These are phyloP conservation scores for Ogataea ganodermae DNA, from an alignment of 805 yeast species.

Conservation along the genomic window DNA sequence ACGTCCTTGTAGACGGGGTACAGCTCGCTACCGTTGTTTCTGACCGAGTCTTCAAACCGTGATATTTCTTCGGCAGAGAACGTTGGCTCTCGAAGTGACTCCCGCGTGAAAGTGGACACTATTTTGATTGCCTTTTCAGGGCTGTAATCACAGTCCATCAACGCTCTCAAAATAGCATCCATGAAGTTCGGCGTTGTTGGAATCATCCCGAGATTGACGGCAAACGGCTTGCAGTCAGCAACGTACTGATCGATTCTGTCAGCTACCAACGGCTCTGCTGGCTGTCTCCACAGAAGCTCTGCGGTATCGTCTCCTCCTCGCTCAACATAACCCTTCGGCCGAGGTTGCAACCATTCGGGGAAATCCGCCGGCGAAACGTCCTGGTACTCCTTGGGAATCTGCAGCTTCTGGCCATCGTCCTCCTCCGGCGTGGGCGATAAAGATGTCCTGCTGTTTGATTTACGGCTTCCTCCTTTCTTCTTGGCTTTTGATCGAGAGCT, in stretches of 20 bases:
- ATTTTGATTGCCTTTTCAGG: conserved; percentile 47
- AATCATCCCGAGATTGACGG: conserved; percentile 53
- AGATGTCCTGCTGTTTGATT: conserved; percentile 29
- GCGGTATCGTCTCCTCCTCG: conserved; percentile 75
- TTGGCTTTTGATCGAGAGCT: conserved; percentile 20
- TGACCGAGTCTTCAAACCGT: conserved; percentile 74
- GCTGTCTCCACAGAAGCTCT: conserved; percentile 66
- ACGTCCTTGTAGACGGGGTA: conserved; percentile 72
- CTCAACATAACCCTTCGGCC: conserved; percentile 80
- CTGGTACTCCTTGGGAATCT: conserved; percentile 49
- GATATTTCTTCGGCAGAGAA: conserved; percentile 62
- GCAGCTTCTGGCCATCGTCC: conserved; percentile 24
- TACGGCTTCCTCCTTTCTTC: conserved; percentile 19
- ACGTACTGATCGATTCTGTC: conserved; percentile 50
- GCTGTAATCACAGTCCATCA: conserved; percentile 56
- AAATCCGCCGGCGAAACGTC: conserved; percentile 46
- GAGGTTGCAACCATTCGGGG: conserved; percentile 76
- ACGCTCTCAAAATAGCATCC: conserved; percentile 65
- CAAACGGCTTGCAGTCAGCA: conserved; percentile 54
- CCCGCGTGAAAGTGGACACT: conserved; percentile 53
- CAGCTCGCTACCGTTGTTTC: conserved; percentile 73
- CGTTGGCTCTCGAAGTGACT: conserved; percentile 73
- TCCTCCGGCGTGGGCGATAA: conserved; percentile 24
- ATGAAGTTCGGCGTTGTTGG: conserved; percentile 78
- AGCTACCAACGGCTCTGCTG: conserved; percentile 29